A percentile compares a stretch with the other conserved stretches of the same genome.
These are phyloP conservation scores for Fraxinus velutina DNA, from an alignment of 305 asterid species.

Conservation along the genomic window DNA sequence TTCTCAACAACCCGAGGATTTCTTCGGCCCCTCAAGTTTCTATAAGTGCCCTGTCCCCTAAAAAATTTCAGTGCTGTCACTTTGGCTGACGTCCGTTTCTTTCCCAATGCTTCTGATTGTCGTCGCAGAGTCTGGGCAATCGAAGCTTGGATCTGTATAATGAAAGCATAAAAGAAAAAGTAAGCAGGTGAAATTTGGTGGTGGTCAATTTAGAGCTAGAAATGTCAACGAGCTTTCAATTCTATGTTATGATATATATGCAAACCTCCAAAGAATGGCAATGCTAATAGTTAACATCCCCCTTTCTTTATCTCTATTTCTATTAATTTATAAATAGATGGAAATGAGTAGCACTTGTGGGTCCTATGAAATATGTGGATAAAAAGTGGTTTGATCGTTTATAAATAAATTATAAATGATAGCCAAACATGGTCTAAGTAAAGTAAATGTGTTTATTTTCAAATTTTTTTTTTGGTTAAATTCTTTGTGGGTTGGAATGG, in stretches of 20 bases:
- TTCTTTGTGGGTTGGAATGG: background rate
- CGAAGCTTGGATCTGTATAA: constrained; percentile 79
- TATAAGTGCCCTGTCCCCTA: constrained; percentile 60
- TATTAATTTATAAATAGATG: background rate
- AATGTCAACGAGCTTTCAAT: background rate
- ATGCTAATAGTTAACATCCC: background rate
- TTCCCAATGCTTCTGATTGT: constrained; percentile 91
- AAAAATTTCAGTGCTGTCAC: constrained; percentile 45
- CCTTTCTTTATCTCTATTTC: background rate
- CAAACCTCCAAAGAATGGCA: background rate
- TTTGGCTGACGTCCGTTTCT: constrained; percentile 60
- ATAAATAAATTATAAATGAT: background rate
- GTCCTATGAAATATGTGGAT: background rate
- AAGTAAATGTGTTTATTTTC: background rate
- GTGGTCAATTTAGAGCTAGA: background rate
- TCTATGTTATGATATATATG: background rate
- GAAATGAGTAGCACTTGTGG: background rate
- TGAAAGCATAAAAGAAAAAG: constrained; percentile 16
- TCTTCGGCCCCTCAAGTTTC: constrained; percentile 65
- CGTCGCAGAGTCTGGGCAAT: constrained; percentile 84
- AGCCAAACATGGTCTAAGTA: background rate
- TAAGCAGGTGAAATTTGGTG: constrained; percentile 5
- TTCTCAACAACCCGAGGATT: constrained; percentile 51
- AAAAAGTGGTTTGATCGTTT: background rate
- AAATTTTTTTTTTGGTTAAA: background rate